Evolutionary conservation across 495 filamentous ascomycete species (phyloP).

Genomic region (Aspergillus funiculosus): DNA sequence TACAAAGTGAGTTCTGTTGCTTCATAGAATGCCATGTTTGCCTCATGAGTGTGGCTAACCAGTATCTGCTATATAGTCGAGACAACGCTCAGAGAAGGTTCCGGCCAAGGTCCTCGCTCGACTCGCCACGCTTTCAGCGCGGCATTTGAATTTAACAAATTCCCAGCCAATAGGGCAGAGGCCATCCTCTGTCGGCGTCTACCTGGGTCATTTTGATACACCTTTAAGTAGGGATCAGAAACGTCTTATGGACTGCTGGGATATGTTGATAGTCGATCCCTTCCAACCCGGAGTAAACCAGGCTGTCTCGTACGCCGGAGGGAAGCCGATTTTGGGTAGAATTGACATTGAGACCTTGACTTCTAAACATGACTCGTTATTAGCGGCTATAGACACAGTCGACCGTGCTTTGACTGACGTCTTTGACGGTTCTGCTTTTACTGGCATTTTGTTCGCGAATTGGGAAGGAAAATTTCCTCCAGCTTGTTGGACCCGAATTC

Average conservation of each 20-base stretch:
- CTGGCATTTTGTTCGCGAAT: slow-evolving; percentile 46
- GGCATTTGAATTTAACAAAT: slow-evolving; percentile 21
- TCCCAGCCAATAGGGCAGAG: slow-evolving; percentile 20
- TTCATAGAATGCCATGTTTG: neutral
- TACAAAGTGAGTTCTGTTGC: slow-evolving; percentile 28
- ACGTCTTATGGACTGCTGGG: slow-evolving; percentile 39
- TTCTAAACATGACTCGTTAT: slow-evolving; percentile 19
- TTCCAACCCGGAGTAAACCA: slow-evolving; percentile 35
- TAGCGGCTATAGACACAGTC: slow-evolving; percentile 31
- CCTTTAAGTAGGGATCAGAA: slow-evolving; percentile 30
- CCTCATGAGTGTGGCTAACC: neutral
- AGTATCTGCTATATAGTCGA: slow-evolving; percentile 18
- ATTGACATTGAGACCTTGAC: slow-evolving; percentile 35
- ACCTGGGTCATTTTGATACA: slow-evolving; percentile 38
- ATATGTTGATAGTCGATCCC: slow-evolving; percentile 45
- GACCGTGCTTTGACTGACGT: slow-evolving; percentile 24
- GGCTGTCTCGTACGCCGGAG: slow-evolving; percentile 25
- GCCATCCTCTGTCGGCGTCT: slow-evolving; percentile 45
- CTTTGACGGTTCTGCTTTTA: slow-evolving; percentile 34
- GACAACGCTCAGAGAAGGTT: slow-evolving; percentile 25
- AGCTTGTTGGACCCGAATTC: slow-evolving; percentile 30
- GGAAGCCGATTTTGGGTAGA: slow-evolving; percentile 34
- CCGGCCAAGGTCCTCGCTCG: slow-evolving; percentile 24
- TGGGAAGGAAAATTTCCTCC: slow-evolving; percentile 38
- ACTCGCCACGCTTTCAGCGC: slow-evolving; percentile 25